Conservation (phyloP, 139 green algal species). For the Tetradesmus obliquus region DNA sequence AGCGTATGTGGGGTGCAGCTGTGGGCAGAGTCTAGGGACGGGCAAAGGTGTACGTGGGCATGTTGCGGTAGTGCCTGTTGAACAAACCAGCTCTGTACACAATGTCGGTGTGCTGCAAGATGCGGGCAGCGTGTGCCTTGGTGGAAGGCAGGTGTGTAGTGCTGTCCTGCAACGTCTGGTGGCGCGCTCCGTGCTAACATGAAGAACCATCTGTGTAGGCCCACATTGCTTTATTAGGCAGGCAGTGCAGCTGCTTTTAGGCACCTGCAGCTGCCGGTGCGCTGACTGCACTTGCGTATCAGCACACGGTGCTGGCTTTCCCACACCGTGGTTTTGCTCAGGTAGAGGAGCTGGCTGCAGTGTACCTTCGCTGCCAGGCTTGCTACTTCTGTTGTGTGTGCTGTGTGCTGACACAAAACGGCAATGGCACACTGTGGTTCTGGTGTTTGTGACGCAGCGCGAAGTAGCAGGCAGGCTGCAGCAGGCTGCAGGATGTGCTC, state of each 20-base stretch:
- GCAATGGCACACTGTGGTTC: too few relatives aligned
- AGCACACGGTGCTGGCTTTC: background rate
- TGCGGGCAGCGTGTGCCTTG: background rate
- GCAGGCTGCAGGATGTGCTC: too few relatives aligned
- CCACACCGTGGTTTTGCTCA: too few relatives aligned
- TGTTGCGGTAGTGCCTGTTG: background rate
- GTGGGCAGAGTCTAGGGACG: background rate
- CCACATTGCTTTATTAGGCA: background rate
- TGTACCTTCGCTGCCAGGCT: too few relatives aligned
- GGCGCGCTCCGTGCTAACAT: background rate
- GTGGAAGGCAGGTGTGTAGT: background rate
- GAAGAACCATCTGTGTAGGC: background rate
- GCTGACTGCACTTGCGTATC: background rate
- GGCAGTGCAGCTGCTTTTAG: background rate
- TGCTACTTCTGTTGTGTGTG: too few relatives aligned
- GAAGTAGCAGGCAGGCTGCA: too few relatives aligned
- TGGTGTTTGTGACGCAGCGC: too few relatives aligned
- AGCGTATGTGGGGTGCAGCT: background rate
- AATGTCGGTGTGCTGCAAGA: background rate
- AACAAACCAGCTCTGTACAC: background rate
- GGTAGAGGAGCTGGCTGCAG: too few relatives aligned
- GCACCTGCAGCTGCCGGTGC: background rate
- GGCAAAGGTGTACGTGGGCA: background rate
- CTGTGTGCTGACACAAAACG: too few relatives aligned
- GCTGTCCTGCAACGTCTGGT: background rate